Percentiles rank a stretch among this genome's conserved stretches.
Conservation (phyloP, 345 rosid species). For the Gossypium turneri region DNA sequence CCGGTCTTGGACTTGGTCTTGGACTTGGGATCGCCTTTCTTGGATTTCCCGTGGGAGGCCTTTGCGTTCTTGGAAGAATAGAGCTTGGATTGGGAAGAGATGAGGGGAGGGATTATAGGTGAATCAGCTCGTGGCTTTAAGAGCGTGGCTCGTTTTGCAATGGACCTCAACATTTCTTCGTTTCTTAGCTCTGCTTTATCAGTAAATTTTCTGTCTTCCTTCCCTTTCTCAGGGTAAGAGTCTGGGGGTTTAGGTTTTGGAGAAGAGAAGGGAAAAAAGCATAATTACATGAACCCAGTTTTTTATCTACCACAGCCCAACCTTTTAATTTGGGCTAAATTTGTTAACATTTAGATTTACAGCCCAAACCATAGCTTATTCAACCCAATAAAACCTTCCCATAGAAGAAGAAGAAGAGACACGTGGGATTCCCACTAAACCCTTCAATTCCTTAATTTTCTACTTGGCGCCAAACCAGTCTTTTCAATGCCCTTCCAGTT, state of each 20-base stretch:
- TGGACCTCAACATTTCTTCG: constrained; percentile 13
- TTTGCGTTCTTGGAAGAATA: constrained; percentile 38
- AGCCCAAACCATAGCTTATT: neutral
- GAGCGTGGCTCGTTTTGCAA: neutral
- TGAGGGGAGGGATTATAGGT: neutral
- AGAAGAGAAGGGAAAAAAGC: neutral
- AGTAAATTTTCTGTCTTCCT: neutral
- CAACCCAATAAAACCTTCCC: neutral
- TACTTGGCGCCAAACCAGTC: constrained; percentile 11
- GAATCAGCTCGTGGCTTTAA: neutral
- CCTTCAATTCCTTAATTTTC: neutral
- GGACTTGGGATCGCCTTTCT: constrained; percentile 43
- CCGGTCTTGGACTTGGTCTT: constrained; percentile 38
- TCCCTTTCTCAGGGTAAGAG: neutral
- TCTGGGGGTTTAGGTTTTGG: neutral
- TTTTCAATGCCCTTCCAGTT: neutral
- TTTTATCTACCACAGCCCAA: neutral
- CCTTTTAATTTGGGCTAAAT: neutral
- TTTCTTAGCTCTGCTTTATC: neutral
- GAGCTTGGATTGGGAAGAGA: constrained; percentile 9
- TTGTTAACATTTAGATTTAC: neutral
- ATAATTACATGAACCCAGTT: neutral
- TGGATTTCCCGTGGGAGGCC: constrained; percentile 27
- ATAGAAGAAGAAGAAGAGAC: constrained; percentile 66
- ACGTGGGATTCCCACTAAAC: neutral